These are phyloP conservation scores for Neofusicoccum ribis DNA, from an alignment of 2,329 filamentous ascomycete species.

Conservation along the genomic window DNA sequence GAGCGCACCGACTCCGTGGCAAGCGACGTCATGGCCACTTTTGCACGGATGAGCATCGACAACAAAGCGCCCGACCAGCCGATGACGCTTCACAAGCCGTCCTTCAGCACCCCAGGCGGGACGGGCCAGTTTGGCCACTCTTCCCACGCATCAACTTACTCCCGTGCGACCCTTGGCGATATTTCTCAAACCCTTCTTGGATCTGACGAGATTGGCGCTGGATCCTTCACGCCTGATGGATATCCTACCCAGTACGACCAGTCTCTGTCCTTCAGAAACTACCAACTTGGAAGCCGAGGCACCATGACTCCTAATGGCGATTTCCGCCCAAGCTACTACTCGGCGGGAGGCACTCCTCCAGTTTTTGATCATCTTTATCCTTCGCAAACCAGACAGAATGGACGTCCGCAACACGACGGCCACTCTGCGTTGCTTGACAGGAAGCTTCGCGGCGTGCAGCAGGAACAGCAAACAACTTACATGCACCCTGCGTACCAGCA, in stretches of 20 bases:
- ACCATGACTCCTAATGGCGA: conserved; percentile 43
- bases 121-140: conserved; percentile 27
- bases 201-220: conserved; percentile 27
- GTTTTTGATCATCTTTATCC: conserved; percentile 46
- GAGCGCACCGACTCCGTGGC: conserved; percentile 42
- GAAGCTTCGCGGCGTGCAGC: conserved; percentile 50
- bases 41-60: conserved; percentile 37
- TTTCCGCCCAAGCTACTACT: conserved; percentile 50
- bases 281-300: conserved; percentile 46
- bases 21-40: conserved; percentile 39
- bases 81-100: conserved; percentile 34
- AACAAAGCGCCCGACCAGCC: conserved; percentile 34
- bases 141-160: not conserved
- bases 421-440: conserved; percentile 50
- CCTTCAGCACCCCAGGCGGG: conserved; percentile 33
- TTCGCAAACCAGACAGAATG: conserved; percentile 41
- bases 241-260: conserved; percentile 36
- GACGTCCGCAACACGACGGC: conserved; percentile 37
- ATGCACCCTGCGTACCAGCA: conserved; percentile 22
- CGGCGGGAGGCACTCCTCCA: conserved; percentile 46
- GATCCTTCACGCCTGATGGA: conserved; percentile 38
- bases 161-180: conserved; percentile 26
- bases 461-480: conserved; percentile 37
- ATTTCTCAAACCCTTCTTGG: conserved; percentile 25
- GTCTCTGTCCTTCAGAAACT: conserved; percentile 38